Percentiles rank a stretch among this genome's conserved stretches.
Evolutionary conservation across 805 yeast genomes (phyloP).

Genomic region (Kazachstania psychrophila): DNA sequence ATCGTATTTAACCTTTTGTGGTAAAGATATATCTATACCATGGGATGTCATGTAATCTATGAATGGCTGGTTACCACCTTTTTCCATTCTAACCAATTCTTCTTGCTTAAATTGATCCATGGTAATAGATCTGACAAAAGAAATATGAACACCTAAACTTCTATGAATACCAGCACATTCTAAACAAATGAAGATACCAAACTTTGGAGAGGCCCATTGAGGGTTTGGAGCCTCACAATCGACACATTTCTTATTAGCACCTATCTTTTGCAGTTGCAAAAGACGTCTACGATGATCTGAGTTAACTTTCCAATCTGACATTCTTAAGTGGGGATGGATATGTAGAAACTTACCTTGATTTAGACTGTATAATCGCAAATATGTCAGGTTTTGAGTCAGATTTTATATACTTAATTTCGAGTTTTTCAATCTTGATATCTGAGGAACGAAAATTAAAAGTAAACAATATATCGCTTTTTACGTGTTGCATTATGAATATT

Average conservation of each 20-base stretch:
- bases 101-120: constrained; percentile 98
- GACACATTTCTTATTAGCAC: constrained; percentile 79
- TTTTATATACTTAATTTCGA: no score
- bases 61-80: constrained; percentile 83
- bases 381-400: no score
- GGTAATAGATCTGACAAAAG: constrained; percentile 92
- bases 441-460: no score
- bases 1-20: constrained; percentile 70
- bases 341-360: no score
- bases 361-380: no score
- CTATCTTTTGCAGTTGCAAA: constrained; percentile 66
- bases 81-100: constrained; percentile 82
- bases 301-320: constrained; percentile 78
- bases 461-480: no score
- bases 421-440: no score
- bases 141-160: constrained; percentile 92
- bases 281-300: constrained; percentile 85
- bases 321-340: no score
- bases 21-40: constrained; percentile 57
- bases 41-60: constrained; percentile 56
- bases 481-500: no score
- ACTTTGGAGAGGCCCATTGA: constrained; percentile 98
- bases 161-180: constrained; percentile 97
- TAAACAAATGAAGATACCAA: constrained; percentile 91
- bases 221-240: constrained; percentile 96